A percentile compares a stretch with the other conserved stretches of the same genome.
These are phyloP conservation scores for Euphorbia neoarborescens DNA, from an alignment of 441 rosid species.

Conservation along the genomic window DNA sequence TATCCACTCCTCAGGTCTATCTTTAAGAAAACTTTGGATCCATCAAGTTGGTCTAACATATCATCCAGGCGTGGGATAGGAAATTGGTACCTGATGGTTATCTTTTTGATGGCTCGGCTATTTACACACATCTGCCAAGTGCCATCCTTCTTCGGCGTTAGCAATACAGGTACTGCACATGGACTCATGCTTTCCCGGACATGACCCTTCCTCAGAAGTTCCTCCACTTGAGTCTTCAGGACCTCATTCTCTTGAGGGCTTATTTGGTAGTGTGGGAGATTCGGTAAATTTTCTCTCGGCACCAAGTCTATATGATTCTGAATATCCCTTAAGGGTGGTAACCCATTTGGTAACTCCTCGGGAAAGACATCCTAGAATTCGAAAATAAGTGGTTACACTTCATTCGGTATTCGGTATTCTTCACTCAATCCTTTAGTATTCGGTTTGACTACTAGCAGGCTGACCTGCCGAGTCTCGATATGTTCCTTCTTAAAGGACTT, in stretches of 20 bases:
- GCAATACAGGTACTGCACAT: background rate
- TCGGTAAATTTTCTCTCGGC: background rate
- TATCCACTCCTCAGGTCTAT: background rate
- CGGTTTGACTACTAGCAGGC: no score
- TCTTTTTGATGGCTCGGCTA: background rate
- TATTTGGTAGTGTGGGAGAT: background rate
- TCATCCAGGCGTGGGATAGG: background rate
- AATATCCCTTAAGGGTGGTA: background rate
- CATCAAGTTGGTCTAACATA: background rate
- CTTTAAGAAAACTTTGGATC: background rate
- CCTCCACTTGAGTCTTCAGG: background rate
- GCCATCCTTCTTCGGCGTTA: background rate
- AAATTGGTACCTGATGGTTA: background rate
- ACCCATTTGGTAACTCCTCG: background rate
- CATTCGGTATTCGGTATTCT: no score
- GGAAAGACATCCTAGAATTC: background rate
- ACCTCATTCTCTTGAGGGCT: background rate
- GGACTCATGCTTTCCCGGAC: background rate
- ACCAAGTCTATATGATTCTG: background rate
- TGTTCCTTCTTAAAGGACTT: no score
- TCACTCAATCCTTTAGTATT: background rate
- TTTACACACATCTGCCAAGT: background rate
- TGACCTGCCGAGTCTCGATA: no score
- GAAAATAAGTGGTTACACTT: background rate
- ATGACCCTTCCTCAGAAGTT: background rate